Percentiles rank a stretch among this genome's conserved stretches.
phyloP scores from a whole-genome alignment of 2,329 filamentous ascomycete species.

The Onygenales sp. region DNA sequence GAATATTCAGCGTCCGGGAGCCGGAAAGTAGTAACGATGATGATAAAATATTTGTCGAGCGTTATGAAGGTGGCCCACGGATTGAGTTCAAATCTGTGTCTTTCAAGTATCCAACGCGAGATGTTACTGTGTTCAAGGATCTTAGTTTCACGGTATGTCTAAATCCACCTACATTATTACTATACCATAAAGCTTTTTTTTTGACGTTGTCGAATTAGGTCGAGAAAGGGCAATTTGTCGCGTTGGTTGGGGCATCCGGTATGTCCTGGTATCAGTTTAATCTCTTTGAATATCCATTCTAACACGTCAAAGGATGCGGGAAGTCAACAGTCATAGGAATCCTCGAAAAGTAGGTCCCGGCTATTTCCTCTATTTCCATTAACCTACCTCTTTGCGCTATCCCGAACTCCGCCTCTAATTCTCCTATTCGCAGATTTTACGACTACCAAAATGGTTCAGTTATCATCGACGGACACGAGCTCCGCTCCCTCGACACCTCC shows the following conservation, averaged over 20 bases:
- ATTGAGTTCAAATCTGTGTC: constrained; percentile 24
- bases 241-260: constrained; percentile 39
- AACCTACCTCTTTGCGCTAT: not conserved
- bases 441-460: constrained; percentile 25
- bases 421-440: constrained; percentile 9
- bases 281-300: not conserved
- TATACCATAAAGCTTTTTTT: not conserved
- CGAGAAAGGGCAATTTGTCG: constrained; percentile 33
- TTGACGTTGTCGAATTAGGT: constrained; percentile 13
- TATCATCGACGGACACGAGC: constrained; percentile 23
- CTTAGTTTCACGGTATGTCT: constrained; percentile 19
- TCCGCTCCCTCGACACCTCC: constrained; percentile 18
- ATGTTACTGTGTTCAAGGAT: constrained; percentile 20
- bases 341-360: constrained; percentile 26
- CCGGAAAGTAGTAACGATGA: not conserved
- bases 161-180: not conserved
- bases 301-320: constrained; percentile 27
- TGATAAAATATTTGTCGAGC: not conserved
- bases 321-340: constrained; percentile 39
- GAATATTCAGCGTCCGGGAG: constrained; percentile 20
- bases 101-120: constrained; percentile 28
- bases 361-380: not conserved
- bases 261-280: not conserved
- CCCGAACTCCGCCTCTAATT: not conserved
- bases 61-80: constrained; percentile 15